Base-by-base conservation (phyloP, 495 filamentous ascomycete genomes). In the Chaetomium cochliodes region DNA sequence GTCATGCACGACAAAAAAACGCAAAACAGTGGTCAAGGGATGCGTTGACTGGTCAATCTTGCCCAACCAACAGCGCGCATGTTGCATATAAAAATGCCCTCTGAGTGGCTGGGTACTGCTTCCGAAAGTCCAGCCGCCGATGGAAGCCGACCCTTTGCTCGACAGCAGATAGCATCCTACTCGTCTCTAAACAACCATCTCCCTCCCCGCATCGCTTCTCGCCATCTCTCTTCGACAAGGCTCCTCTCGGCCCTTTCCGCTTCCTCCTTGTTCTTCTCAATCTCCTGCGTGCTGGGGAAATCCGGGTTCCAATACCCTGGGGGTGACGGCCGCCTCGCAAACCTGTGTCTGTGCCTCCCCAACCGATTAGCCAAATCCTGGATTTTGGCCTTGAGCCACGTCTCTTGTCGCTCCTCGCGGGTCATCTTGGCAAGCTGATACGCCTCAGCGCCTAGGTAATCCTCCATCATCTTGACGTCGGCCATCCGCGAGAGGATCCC, bases 261-360 rank as follows among this genome's bases (percentile, higher is more conserved):
- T 69, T 86, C 85, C 70, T 82, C 79, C 54, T 82, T 84, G 65
- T 91, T 85, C 62, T 79, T 72, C 69, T 81, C 79, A 15, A 86
- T 70, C 73, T 96, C 91, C 72, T 96, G 93, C 8, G 93, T 97
- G 49, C 74, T 83, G 13, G 93, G 93, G 76, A 97, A 92, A 63
- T 93, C 93, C 28, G 87, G 82, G 65, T 92, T 82, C 94, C 94
- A 98, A 70, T 89, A 97, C 1, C 92, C 92, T 18, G 91, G 90
- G 3, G 94, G 93, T 15, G 88, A 90, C 39, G 75, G 78, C 26
- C 81, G 76, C 30, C 92, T 83, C 63, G 85, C 84, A 72, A 88
- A 92, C 37, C 85, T 82, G 65, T 96, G 86, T 46, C 88, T 80
- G 77, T 97, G 94, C 72, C 78, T 89, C 8, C 93, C 92, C 74